These are phyloP conservation scores for Pleurotus eryngii DNA, from an alignment of 768 basidiomycete genomes.

Conservation along the genomic window DNA sequence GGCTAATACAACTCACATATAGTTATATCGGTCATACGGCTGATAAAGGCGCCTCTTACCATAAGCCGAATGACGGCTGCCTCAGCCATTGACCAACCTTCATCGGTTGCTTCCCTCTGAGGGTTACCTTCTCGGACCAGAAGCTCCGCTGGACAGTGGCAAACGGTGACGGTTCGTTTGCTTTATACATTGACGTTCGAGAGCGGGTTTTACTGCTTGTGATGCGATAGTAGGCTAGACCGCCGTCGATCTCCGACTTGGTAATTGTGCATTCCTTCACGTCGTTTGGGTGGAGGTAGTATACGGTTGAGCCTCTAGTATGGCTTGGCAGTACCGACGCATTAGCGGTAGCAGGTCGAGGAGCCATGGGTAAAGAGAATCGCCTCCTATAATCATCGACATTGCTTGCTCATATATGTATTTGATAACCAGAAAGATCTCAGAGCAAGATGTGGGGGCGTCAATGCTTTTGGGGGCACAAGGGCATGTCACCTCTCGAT, in stretches of 20 bases:
- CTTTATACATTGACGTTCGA: background rate
- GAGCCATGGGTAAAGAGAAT: too few species aligned
- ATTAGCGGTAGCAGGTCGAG: too few species aligned
- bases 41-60: conserved; percentile 11
- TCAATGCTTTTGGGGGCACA: too few species aligned
- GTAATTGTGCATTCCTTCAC: conserved; percentile 11
- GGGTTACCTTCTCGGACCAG: conserved; percentile 20
- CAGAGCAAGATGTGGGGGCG: too few species aligned
- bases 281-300: conserved; percentile 10
- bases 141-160: conserved; percentile 16
- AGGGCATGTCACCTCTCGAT: too few species aligned
- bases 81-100: conserved; percentile 20
- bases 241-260: background rate
- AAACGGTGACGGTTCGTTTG: conserved; percentile 10
- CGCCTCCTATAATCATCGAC: too few species aligned
- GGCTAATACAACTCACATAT: background rate
- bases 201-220: background rate
- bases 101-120: conserved; percentile 15
- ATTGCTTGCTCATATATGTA: too few species aligned
- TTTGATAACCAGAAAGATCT: too few species aligned
- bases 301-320: background rate
- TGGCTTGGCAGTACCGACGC: too few species aligned
- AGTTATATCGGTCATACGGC: background rate
- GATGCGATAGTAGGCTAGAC: background rate
- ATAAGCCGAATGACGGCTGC: conserved; percentile 12